Evolutionary conservation across 345 rosid species (phyloP).

Genomic region (Cardamine resedifolia): DNA sequence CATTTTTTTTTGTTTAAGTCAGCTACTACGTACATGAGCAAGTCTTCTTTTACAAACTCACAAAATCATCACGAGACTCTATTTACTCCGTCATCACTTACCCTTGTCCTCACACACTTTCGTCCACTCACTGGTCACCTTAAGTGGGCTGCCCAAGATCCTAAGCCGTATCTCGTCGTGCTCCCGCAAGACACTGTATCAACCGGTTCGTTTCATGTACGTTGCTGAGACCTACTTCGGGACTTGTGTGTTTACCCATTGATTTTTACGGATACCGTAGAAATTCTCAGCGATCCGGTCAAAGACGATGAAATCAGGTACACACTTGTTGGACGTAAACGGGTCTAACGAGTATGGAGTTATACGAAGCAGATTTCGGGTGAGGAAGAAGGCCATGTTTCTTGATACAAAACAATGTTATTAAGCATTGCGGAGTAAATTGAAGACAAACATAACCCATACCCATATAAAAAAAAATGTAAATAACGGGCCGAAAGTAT

Average conservation of each 20-base stretch:
- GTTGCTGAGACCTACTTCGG: not conserved
- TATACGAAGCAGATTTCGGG: not conserved
- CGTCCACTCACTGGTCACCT: slow-evolving; percentile 30
- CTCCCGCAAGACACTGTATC: not conserved
- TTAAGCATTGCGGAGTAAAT: no score
- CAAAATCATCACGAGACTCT: not conserved
- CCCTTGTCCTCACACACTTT: slow-evolving; percentile 31
- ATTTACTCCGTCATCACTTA: slow-evolving; percentile 34
- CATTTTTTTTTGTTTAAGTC: no score
- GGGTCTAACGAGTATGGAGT: not conserved
- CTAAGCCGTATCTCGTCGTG: not conserved
- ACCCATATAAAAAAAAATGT: not conserved
- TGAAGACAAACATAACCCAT: not conserved
- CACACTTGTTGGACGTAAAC: not conserved
- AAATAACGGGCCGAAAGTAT: slow-evolving; percentile 7
- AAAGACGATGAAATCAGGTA: not conserved
- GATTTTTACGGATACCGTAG: not conserved
- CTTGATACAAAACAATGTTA: no score
- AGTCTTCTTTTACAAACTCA: slow-evolving; percentile 33
- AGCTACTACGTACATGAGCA: no score
- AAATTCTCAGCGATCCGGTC: not conserved
- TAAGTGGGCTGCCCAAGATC: not conserved
- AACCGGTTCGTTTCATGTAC: not conserved
- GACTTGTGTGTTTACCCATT: not conserved
- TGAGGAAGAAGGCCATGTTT: not conserved